phyloP scores from a whole-genome alignment of 192 early-diverging fungal genomes.

The Rhizoclosmatium sp. region DNA sequence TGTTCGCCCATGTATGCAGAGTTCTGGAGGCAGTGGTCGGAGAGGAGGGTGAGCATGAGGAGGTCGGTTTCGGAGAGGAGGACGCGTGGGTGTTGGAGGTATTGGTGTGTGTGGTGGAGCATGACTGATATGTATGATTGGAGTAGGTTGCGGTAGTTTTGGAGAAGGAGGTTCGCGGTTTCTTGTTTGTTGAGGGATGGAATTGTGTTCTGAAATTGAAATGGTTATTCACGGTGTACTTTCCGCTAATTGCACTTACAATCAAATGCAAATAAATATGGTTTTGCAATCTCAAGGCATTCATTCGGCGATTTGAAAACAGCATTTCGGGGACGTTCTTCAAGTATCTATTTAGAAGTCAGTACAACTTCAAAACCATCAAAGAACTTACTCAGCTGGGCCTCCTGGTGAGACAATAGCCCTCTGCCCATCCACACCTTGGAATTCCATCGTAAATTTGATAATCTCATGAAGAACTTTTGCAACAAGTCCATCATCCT shows the following conservation, averaged over 20 bases:
- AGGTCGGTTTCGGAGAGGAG: constrained; percentile 15
- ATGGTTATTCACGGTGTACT: too few relatives aligned
- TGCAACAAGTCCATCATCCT: not conserved
- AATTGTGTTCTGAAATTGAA: constrained; percentile 8
- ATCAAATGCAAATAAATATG: constrained; percentile 15
- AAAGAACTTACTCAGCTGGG: not conserved
- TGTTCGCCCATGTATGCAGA: not conserved
- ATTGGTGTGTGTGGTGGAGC: not conserved
- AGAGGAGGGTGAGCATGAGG: constrained; percentile 27
- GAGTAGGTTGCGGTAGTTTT: constrained; percentile 14
- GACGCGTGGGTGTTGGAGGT: constrained; percentile 5
- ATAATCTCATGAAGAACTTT: too few relatives aligned
- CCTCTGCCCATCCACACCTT: not conserved
- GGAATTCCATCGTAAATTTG: not conserved
- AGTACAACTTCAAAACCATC: too few relatives aligned
- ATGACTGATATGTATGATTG: constrained; percentile 6
- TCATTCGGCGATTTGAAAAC: constrained; percentile 22
- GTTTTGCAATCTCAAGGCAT: constrained; percentile 19
- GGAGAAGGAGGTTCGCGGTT: not conserved
- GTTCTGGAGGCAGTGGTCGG: constrained; percentile 18
- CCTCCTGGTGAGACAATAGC: not conserved
- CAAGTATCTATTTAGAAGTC: too few relatives aligned
- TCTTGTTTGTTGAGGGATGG: not conserved
- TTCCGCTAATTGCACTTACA: not conserved
- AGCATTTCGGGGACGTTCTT: not conserved